Base-by-base conservation (phyloP, 1,139 yeast species). In the Pichiaceae sp. region DNA sequence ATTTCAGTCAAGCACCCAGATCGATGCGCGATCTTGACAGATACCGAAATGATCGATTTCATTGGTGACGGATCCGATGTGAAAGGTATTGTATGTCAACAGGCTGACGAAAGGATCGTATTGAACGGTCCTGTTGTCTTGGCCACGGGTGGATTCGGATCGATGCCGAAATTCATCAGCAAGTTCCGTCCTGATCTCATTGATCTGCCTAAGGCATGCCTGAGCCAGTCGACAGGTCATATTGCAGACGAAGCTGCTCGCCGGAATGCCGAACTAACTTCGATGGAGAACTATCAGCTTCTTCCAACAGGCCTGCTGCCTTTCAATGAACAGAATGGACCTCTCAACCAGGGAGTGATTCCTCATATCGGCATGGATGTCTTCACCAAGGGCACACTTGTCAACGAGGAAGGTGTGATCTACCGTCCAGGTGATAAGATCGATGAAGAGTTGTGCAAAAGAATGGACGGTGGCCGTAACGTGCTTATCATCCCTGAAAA, bases 221-320 rank as follows among this genome's bases (percentile, higher is more conserved):
- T 87, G 14, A 65, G 63, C 26, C 83, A 78, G 48, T 84, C 93
- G 3, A 72, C 86, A 3, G 91, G 91, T 15, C 91, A 82, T 53
- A 87, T 89, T 1, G 84, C 78, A 45, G 66, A 70, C 39, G 64
- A 83, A 39, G 62, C 79, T 42, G 66, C 72, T 56, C 44, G 64
- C 17, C 61, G 64, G 42, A 73, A 80, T 21, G 93, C 84, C 9
- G 61, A 69, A 28, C 72, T 81, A 31, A 72, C 80, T 32, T 87
- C 81, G 53, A 68, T 82, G 75, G 85, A 80, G 34, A 78, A 81
- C 55, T 76, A 82, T 29, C 94, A 83, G 57, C 80, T 83, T 14
- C 89, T 80, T 48, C 95, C 95, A 18, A 81, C 93, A 7, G 94
- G 94, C 1, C 70, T 83, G 48, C 70, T 83, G 42, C 72, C 69